Conservation (phyloP, 441 rosid species). For the Adansonia grandidieri region DNA sequence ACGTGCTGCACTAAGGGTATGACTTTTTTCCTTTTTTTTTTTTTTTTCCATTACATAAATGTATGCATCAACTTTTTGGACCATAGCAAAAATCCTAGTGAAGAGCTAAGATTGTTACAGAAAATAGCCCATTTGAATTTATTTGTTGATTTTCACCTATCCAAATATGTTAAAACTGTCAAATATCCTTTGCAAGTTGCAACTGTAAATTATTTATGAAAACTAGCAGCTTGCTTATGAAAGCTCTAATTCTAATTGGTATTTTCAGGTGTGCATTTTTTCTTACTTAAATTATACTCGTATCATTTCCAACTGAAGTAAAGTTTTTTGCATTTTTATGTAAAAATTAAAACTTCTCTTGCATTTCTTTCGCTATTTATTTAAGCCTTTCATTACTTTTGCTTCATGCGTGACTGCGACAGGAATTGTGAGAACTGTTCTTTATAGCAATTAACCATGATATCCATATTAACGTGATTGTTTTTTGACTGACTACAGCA, state of each 20-base stretch:
- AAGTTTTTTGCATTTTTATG: neutral
- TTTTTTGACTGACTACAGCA: constrained; percentile 1
- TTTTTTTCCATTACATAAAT: neutral
- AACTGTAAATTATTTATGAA: neutral
- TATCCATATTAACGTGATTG: neutral
- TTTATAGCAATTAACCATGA: neutral
- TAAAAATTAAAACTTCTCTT: neutral
- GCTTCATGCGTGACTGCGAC: neutral
- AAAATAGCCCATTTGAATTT: neutral
- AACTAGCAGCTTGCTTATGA: neutral
- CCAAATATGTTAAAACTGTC: neutral
- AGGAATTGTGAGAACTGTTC: neutral
- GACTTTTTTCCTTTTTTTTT: constrained; percentile 15
- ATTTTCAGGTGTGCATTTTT: neutral
- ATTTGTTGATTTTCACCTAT: neutral
- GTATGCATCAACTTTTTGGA: neutral
- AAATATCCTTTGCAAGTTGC: neutral
- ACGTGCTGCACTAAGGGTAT: constrained; percentile 84
- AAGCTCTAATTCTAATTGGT: neutral
- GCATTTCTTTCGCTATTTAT: neutral
- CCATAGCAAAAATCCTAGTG: constrained; percentile 1
- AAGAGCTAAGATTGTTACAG: neutral
- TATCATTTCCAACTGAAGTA: neutral
- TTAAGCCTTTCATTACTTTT: neutral
- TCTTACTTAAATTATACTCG: neutral